Base-by-base conservation (phyloP, 306 rosid genomes). In the Fagus sylvatica region DNA sequence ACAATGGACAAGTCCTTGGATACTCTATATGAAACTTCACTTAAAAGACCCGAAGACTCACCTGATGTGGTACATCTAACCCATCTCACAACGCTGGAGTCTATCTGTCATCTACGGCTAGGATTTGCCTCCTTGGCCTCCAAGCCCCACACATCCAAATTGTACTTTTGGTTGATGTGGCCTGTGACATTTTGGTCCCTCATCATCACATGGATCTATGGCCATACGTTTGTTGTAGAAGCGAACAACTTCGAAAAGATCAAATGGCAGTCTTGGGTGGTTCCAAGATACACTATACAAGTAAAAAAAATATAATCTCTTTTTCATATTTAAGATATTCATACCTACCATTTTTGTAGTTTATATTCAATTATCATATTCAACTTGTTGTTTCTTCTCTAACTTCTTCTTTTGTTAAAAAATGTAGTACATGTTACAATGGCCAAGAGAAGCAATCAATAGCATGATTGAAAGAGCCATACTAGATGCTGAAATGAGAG, bases 11-110 rank as follows among this genome's bases (percentile, higher is more conserved):
- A 80, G 22, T 77, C 88, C 22, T n/a, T 75, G 0, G 78, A 81
- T 70, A 0, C 64, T 10, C 55, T 84, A 1, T 33, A 81, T 39
- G 36, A 74, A 2, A 13, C 71, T 19, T 81, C 85, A 1, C 67
- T 84, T 1, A 53, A 74, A 16, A 74, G 80, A 62, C 51, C 22
- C 6, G 83, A 77, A 62, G 87, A 80, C 5, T 17, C 1, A 32
- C 82, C 85, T 16, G 80, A 84, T 79, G 85, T 84, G 34, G 66
- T 84, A 41, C 80, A 84, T 71, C 80, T 84, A 6, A 70, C 85
- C 7, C 88, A 84, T 64, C 78, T 84, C 1, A 84, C 85, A 1
- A 84, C 82, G 0, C 79, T 77, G 0, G 83, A 81, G 9, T 84
- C 88, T 16, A 84, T 84, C 43, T 84, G 62, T 16, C 78, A 84